phyloP scores from a whole-genome alignment of 1,284 basidiomycete genomes.

The Hymenochaete sp. region DNA sequence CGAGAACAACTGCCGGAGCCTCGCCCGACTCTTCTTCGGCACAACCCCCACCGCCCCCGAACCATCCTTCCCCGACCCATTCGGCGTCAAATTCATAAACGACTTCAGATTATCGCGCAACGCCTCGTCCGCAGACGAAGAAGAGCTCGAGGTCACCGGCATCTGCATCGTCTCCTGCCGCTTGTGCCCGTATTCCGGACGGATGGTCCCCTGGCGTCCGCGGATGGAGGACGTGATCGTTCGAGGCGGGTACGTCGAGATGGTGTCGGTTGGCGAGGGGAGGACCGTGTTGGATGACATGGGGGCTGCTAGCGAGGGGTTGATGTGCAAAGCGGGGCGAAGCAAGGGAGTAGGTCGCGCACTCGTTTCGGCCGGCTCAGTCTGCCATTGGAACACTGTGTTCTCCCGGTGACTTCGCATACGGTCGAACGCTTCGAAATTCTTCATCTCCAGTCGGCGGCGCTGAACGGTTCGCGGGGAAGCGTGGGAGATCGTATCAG shows the following conservation, averaged over 20 bases:
- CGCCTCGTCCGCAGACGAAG: conserved; percentile 7
- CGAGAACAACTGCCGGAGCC: conserved; percentile 14
- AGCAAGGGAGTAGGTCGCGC: background rate
- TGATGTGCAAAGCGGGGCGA: conserved; percentile 13
- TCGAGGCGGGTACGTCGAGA: conserved; percentile 8
- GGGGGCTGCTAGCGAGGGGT: conserved; percentile 1
- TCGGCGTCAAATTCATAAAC: conserved; percentile 17
- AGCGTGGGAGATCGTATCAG: conserved; percentile 5
- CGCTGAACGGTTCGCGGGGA: too few species aligned
- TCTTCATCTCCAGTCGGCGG: background rate
- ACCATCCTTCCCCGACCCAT: conserved; percentile 8
- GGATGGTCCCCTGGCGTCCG: background rate
- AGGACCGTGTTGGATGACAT: background rate
- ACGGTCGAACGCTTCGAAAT: conserved; percentile 7
- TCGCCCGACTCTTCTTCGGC: conserved; percentile 7
- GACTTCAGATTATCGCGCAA: conserved; percentile 5
- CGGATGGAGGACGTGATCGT: background rate
- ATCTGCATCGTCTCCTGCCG: background rate
- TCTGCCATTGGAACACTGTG: background rate
- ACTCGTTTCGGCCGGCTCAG: background rate
- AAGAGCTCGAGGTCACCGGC: background rate
- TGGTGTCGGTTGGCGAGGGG: conserved; percentile 12
- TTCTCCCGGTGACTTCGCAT: background rate
- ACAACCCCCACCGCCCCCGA: background rate
- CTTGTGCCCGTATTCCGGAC: background rate